Evolutionary conservation across 345 rosid species (phyloP).

Genomic region (Arabidopsis arenosa): DNA sequence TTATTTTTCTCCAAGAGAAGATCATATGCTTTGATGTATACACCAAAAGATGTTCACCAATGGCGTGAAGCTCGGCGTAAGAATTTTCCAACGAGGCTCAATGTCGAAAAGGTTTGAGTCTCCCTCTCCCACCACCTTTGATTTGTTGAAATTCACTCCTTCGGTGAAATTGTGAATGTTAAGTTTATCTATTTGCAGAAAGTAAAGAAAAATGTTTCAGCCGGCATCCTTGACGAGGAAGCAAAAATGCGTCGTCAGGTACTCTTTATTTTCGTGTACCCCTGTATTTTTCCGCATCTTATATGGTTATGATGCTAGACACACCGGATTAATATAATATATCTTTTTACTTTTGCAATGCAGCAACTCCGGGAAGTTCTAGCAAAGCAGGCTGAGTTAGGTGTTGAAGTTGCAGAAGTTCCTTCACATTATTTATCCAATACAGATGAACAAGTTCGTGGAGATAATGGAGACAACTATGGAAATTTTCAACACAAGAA

Average conservation of each 20-base stretch:
- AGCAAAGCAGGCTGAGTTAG: constrained; percentile 90
- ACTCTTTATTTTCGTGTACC: constrained; percentile 33
- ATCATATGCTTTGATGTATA: constrained; percentile 52
- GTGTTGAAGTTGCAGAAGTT: constrained; percentile 92
- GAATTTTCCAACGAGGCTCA: constrained; percentile 69
- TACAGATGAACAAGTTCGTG: constrained; percentile 46
- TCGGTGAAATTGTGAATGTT: constrained; percentile 31
- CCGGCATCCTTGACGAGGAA: constrained; percentile 50
- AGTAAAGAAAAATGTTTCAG: constrained; percentile 40
- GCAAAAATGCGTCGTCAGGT: constrained; percentile 74
- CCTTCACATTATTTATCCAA: constrained; percentile 71
- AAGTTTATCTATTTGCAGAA: constrained; percentile 55
- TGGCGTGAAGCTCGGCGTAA: constrained; percentile 87
- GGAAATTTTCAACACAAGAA: constrained; percentile 48
- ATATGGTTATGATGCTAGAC: not conserved
- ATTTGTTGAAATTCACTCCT: constrained; percentile 13
- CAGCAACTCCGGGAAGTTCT: constrained; percentile 92
- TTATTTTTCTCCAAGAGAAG: constrained; percentile 42
- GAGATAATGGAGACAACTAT: constrained; percentile 31
- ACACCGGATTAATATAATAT: too few relatives aligned
- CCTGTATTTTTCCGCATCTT: constrained; percentile 6
- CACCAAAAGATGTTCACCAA: constrained; percentile 70
- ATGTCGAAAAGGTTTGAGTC: constrained; percentile 62
- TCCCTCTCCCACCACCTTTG: constrained; percentile 23
- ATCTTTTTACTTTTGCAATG: constrained; percentile 3